Evolutionary conservation across 2,329 filamentous ascomycete genomes (phyloP).

Genomic region (Chaetomiaceae sp.): DNA sequence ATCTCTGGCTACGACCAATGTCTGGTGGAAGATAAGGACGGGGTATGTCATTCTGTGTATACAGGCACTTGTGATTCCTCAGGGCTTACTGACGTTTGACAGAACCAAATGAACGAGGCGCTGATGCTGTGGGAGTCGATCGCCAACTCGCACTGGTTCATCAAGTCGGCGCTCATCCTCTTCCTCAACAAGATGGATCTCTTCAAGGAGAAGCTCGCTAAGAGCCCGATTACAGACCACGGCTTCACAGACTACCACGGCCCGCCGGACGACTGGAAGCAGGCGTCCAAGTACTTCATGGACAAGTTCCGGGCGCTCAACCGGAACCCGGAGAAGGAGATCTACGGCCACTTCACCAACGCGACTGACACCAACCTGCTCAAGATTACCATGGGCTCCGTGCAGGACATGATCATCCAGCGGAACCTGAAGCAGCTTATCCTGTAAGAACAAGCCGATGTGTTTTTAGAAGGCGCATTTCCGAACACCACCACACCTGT

Average conservation of each 20-base stretch:
- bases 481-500: too few species aligned
- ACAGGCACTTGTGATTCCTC: conserved; percentile 8
- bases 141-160: conserved; percentile 81
- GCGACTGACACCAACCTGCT: conserved; percentile 65
- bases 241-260: conserved; percentile 75
- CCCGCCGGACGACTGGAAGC: conserved; percentile 63
- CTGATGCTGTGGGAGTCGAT: conserved; percentile 83
- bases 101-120: conserved; percentile 91
- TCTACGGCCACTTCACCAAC: conserved; percentile 58
- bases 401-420: conserved; percentile 84
- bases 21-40: conserved; percentile 91
- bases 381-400: conserved; percentile 79
- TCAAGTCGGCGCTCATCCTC: conserved; percentile 71
- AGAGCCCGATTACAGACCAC: conserved; percentile 65
- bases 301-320: conserved; percentile 75
- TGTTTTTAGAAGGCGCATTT: too few species aligned
- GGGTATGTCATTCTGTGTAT: conserved; percentile 51
- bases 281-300: conserved; percentile 73
- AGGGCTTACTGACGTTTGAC: conserved; percentile 12
- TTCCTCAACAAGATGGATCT: conserved; percentile 87
- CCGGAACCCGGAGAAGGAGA: conserved; percentile 58
- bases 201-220: conserved; percentile 68
- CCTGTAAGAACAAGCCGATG: conserved; percentile 41
- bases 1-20: conserved; percentile 97
- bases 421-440: conserved; percentile 76